Evolutionary conservation across 305 asterid genomes (phyloP).

Genomic region (Fraxinus baroniana): DNA sequence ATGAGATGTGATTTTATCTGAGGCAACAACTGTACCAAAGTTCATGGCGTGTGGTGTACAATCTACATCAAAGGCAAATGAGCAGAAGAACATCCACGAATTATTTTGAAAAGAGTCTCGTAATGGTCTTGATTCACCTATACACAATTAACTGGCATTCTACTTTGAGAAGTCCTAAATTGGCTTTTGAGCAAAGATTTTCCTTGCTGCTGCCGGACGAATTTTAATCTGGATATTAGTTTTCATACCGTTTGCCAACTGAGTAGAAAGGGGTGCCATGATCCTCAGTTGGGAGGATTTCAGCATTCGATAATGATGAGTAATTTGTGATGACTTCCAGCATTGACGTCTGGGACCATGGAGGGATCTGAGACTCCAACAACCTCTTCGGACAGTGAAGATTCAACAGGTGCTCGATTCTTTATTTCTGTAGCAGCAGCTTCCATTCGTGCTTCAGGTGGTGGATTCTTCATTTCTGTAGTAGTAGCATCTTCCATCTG

Average conservation of each 20-base stretch:
- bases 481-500: no score
- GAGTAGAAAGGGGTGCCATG: neutral
- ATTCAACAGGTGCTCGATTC: constrained; percentile 38
- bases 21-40: neutral
- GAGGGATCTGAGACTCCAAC: constrained; percentile 17
- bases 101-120: neutral
- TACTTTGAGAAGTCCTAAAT: neutral
- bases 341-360: constrained; percentile 16
- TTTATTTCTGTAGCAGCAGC: constrained; percentile 32
- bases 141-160: neutral
- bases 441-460: constrained; percentile 35
- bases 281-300: neutral
- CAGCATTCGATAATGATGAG: neutral
- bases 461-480: no score
- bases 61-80: neutral
- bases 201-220: neutral
- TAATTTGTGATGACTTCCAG: neutral
- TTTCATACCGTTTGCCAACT: neutral
- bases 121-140: neutral
- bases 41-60: neutral
- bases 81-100: neutral
- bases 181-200: neutral
- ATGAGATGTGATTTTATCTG: neutral
- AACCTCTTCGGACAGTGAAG: constrained; percentile 58
- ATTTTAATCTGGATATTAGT: neutral